These are phyloP conservation scores for Podospora anserina DNA, from an alignment of 495 filamentous ascomycete species.

Conservation along the genomic window DNA sequence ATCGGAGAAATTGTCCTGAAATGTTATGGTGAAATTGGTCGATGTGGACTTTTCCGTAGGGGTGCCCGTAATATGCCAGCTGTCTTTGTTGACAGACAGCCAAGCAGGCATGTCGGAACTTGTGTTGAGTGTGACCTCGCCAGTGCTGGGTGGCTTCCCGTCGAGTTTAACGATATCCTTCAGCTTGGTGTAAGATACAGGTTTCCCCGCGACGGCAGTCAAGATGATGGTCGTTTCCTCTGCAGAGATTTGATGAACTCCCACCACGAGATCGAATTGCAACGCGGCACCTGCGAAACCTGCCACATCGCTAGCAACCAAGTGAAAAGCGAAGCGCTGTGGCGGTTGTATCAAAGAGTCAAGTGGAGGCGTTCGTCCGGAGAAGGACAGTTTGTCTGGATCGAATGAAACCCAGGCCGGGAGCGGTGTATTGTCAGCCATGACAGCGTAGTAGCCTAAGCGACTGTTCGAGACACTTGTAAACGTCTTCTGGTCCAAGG, in stretches of 20 bases:
- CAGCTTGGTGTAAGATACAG: conserved; percentile 56
- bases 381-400: conserved; percentile 59
- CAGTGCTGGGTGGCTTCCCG: conserved; percentile 45
- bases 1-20: conserved; percentile 63
- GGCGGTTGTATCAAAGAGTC: conserved; percentile 62
- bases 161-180: conserved; percentile 59
- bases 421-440: conserved; percentile 71
- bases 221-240: conserved; percentile 54
- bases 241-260: conserved; percentile 63
- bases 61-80: conserved; percentile 61
- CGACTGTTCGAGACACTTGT: conserved; percentile 22
- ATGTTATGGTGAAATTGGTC: conserved; percentile 62
- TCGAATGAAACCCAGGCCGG: conserved; percentile 87
- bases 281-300: conserved; percentile 69
- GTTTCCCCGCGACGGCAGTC: conserved; percentile 55
- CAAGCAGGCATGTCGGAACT: conserved; percentile 59
- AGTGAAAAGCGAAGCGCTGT: conserved; percentile 66
- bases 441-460: conserved; percentile 70
- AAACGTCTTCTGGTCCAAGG: conserved; percentile 41
- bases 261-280: conserved; percentile 67
- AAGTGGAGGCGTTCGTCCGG: conserved; percentile 65
- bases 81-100: conserved; percentile 64
- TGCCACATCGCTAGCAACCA: conserved; percentile 76
- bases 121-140: conserved; percentile 48
- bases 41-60: conserved; percentile 55